Evolutionary conservation across 1,284 basidiomycete species (phyloP).

Genomic region (Blastosporella zonata): DNA sequence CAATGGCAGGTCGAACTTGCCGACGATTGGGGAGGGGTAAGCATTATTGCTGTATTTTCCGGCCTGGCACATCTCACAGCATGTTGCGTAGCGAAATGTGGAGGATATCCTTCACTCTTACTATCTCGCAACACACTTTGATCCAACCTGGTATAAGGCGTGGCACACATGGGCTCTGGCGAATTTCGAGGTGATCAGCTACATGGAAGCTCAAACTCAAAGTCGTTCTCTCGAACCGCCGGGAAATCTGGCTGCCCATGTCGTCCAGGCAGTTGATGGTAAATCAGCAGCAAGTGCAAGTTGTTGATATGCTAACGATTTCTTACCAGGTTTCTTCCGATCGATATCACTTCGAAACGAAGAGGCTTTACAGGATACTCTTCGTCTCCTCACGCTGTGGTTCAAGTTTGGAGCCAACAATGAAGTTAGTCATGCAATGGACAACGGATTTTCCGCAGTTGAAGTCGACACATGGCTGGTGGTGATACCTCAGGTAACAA

Average conservation of each 20-base stretch:
- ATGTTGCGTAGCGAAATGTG: conserved; percentile 59
- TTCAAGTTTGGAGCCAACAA: conserved; percentile 96
- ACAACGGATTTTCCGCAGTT: conserved; percentile 84
- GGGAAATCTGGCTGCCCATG: conserved; percentile 77
- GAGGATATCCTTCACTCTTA: conserved; percentile 86
- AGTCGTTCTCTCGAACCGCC: conserved; percentile 65
- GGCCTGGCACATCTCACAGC: conserved; percentile 10
- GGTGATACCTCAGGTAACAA: conserved; percentile 89
- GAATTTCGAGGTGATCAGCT: conserved; percentile 93
- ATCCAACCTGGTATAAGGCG: conserved; percentile 96
- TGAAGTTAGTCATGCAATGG: conserved; percentile 90
- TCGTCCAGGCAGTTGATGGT: conserved; percentile 95
- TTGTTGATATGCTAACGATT: neutral
- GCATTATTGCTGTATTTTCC: conserved; percentile 24
- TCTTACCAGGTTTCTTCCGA: conserved; percentile 80
- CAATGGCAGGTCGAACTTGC: conserved; percentile 89
- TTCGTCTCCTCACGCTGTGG: conserved; percentile 94
- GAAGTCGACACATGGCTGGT: conserved; percentile 99
- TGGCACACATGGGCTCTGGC: conserved; percentile 99
- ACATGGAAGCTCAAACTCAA: conserved; percentile 69
- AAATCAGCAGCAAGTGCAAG: conserved; percentile 13
- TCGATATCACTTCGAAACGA: conserved; percentile 91
- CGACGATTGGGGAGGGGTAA: conserved; percentile 76
- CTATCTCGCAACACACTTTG: conserved; percentile 87
- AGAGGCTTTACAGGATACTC: conserved; percentile 93